Conservation (phyloP, 306 rosid genomes). For the Lithocarpus polystachyus region DNA sequence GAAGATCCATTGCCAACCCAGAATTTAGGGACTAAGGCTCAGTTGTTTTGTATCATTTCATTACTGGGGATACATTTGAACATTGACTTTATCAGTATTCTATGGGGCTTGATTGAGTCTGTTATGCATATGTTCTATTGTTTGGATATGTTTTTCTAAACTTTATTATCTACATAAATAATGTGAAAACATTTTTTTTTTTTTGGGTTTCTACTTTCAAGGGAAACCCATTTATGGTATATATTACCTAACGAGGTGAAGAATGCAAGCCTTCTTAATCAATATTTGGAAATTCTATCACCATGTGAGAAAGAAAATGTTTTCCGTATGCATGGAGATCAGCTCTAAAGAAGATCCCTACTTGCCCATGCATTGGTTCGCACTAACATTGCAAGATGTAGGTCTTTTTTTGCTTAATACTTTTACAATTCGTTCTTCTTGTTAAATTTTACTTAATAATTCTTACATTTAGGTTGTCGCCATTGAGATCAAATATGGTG, state of each 20-base stretch:
- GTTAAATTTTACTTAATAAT: background rate
- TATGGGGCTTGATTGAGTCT: background rate
- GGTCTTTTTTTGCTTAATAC: conserved; percentile 25
- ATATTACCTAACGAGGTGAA: conserved; percentile 69
- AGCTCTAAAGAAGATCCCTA: conserved; percentile 60
- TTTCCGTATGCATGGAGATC: conserved; percentile 48
- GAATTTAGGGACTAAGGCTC: background rate
- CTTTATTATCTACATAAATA: no score
- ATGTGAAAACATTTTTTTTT: background rate
- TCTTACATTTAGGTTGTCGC: background rate
- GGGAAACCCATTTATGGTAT: conserved; percentile 92
- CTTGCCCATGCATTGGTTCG: conserved; percentile 82
- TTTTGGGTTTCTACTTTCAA: conserved; percentile 23
- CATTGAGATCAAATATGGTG: background rate
- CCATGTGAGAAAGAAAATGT: conserved; percentile 66
- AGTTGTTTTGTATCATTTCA: background rate
- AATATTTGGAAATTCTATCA: conserved; percentile 60
- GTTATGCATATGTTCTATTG: background rate
- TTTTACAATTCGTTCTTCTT: conserved; percentile 2
- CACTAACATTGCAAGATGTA: conserved; percentile 85
- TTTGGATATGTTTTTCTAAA: background rate
- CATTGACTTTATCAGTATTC: background rate
- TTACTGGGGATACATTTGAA: background rate
- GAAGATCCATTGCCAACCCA: background rate
- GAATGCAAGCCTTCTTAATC: conserved; percentile 46